Conservation (phyloP, 2,329 filamentous ascomycete species). For the Diplodia scrobiculata region DNA sequence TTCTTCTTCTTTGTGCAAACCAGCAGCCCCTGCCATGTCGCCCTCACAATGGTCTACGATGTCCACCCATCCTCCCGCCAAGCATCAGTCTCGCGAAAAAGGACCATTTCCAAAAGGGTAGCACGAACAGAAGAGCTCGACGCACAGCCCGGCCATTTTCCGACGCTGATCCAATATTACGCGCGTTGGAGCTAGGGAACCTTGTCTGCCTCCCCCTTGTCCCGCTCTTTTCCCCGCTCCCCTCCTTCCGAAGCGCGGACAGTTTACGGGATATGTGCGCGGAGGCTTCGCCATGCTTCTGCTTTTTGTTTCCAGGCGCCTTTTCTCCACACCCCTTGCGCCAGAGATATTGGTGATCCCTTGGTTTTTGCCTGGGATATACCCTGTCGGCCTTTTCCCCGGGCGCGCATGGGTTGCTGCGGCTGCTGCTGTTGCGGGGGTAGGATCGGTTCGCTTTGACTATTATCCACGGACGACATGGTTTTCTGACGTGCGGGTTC, state of each 20-base stretch:
- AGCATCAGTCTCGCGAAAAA: background rate
- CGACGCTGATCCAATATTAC: background rate
- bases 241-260: background rate
- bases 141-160: background rate
- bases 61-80: too few species aligned
- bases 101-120: background rate
- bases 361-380: background rate
- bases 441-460: background rate
- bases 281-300: background rate
- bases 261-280: background rate
- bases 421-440: background rate
- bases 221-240: background rate
- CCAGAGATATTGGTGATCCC: background rate
- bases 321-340: background rate
- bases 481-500: background rate
- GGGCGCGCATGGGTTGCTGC: background rate
- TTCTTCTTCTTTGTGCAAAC: background rate
- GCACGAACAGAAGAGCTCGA: background rate
- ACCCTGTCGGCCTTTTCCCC: background rate
- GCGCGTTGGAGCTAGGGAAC: background rate
- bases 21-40: background rate
- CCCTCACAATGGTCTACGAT: background rate
- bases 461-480: background rate
- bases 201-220: background rate
- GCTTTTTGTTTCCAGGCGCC: background rate